Conservation (phyloP, 306 rosid species). For the Begonia peltatifolia region DNA sequence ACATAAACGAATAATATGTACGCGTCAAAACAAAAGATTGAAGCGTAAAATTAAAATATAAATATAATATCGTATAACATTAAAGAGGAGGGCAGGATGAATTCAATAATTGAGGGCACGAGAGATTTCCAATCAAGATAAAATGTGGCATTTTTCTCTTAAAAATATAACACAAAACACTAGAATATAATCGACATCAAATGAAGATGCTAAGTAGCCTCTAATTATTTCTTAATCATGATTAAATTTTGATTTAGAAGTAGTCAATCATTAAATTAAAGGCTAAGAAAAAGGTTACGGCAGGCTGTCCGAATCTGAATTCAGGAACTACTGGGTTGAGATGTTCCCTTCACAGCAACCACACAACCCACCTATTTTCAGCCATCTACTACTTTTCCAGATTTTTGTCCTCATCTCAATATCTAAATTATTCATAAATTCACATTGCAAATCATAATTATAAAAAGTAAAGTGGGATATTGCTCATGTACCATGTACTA, state of each 20-base stretch:
- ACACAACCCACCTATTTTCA: constrained; percentile 9
- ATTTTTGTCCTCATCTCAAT: too few relatives aligned
- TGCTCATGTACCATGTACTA: too few relatives aligned
- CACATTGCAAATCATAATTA: too few relatives aligned
- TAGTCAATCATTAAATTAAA: not conserved
- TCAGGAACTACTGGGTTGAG: constrained; percentile 8
- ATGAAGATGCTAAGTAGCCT: constrained; percentile 5
- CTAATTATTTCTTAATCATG: not conserved
- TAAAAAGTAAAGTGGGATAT: too few relatives aligned
- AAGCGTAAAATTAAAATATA: not conserved
- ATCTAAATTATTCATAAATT: too few relatives aligned
- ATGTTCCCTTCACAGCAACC: constrained; percentile 31
- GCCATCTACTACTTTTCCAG: too few relatives aligned
- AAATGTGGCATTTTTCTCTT: constrained; percentile 3
- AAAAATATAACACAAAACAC: constrained; percentile 8
- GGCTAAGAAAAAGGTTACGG: not conserved
- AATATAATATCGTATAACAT: too few relatives aligned
- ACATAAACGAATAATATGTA: too few relatives aligned
- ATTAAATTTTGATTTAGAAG: not conserved
- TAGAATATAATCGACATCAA: not conserved
- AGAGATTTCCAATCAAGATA: constrained; percentile 12
- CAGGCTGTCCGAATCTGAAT: constrained; percentile 17
- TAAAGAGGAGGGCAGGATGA: not conserved
- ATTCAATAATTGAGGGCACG: constrained; percentile 26
- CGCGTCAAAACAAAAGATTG: too few relatives aligned